Percentiles rank a stretch among this genome's conserved stretches.
phyloP scores from a whole-genome alignment of 139 green algal species.

The Pedinophyceae sp. region DNA sequence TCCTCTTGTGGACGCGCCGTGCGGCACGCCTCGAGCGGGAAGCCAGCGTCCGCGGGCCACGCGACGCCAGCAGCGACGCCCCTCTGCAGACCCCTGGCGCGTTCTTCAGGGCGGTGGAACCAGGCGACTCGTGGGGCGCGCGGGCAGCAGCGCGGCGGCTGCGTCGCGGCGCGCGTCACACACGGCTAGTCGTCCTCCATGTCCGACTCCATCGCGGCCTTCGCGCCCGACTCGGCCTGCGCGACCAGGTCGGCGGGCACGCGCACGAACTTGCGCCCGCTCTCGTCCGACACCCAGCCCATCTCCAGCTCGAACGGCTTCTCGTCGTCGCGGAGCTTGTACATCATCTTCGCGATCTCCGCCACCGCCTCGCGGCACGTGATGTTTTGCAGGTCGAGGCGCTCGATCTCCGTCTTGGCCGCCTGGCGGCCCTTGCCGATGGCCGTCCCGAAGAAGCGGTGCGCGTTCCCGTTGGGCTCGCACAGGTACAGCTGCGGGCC shows the following conservation, averaged over 20 bases:
- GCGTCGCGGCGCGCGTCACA: too few relatives aligned
- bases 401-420: slow-evolving; percentile 96
- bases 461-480: slow-evolving; percentile 60
- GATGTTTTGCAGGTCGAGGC: slow-evolving; percentile 85
- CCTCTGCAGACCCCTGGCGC: too few relatives aligned
- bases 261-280: slow-evolving; percentile 38
- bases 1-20: too few relatives aligned
- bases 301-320: slow-evolving; percentile 98
- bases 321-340: slow-evolving; percentile 85
- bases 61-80: too few relatives aligned
- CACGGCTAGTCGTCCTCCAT: slow-evolving; percentile 56
- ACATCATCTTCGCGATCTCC: slow-evolving; percentile 83
- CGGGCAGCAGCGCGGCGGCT: too few relatives aligned
- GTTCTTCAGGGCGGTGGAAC: too few relatives aligned
- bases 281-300: slow-evolving; percentile 90
- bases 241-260: slow-evolving; percentile 57
- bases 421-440: slow-evolving; percentile 89
- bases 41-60: too few relatives aligned
- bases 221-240: slow-evolving; percentile 54
- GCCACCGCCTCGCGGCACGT: slow-evolving; percentile 71
- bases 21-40: too few relatives aligned
- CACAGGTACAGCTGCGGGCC: slow-evolving; percentile 81
- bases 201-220: slow-evolving; percentile 65
- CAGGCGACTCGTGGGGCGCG: too few relatives aligned
- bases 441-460: slow-evolving; percentile 81